Percentiles rank a stretch among this genome's conserved stretches.
Conservation (phyloP, 2,329 filamentous ascomycete species). For the Podosphaera fusca region DNA sequence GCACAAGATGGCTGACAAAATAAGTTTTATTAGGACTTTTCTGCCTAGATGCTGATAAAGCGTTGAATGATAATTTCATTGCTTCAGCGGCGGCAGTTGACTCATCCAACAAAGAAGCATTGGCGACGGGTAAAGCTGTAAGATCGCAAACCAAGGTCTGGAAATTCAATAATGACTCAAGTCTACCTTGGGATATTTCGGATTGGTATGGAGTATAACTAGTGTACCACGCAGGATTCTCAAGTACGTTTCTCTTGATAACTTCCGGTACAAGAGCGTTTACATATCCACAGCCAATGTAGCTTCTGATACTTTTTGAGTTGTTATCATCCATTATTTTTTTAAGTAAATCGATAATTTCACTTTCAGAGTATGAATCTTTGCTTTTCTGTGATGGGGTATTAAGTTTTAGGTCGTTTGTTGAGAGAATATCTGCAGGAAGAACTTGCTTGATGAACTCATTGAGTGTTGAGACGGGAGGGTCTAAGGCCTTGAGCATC, state of each 20-base stretch:
- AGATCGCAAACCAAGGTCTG: slow-evolving; percentile 82
- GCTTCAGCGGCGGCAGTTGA: slow-evolving; percentile 83
- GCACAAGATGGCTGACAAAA: slow-evolving; percentile 60
- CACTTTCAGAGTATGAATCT: slow-evolving; percentile 27
- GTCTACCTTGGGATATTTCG: slow-evolving; percentile 83
- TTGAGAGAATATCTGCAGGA: slow-evolving; percentile 53
- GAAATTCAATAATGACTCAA: slow-evolving; percentile 86
- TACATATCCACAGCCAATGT: slow-evolving; percentile 78
- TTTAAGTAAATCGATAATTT: slow-evolving; percentile 29
- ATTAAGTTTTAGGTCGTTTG: slow-evolving; percentile 35
- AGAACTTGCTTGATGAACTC: slow-evolving; percentile 71
- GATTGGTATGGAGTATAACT: slow-evolving; percentile 95
- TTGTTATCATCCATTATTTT: slow-evolving; percentile 16
- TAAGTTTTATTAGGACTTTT: slow-evolving; percentile 60
- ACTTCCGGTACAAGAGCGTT: slow-evolving; percentile 69
- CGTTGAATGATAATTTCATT: slow-evolving; percentile 77
- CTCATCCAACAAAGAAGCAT: slow-evolving; percentile 79
- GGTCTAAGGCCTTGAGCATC: slow-evolving; percentile 64
- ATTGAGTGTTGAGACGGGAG: slow-evolving; percentile 50
- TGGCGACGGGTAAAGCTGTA: slow-evolving; percentile 67
- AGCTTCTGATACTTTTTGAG: slow-evolving; percentile 31
- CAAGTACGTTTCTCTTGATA: slow-evolving; percentile 77
- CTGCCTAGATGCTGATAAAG: slow-evolving; percentile 44
- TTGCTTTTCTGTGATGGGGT: slow-evolving; percentile 17
- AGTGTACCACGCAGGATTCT: slow-evolving; percentile 92